Conservation (phyloP, 2,329 filamentous ascomycete genomes). For the Cytospora chrysosperma region DNA sequence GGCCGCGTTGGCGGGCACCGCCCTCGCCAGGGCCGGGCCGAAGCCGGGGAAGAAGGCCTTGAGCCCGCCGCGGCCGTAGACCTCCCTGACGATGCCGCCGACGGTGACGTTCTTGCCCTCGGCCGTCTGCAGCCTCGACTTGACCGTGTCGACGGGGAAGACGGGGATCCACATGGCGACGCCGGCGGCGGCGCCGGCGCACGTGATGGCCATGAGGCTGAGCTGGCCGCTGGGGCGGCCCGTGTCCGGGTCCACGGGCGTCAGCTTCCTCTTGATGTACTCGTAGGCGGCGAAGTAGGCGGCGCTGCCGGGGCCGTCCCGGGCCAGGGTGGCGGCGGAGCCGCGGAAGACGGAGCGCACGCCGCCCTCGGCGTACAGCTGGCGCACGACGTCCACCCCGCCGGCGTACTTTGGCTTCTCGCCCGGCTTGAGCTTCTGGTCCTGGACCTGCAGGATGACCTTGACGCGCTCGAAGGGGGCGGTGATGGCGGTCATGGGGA, state of each 20-base stretch:
- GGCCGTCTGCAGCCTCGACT: slow-evolving; percentile 88
- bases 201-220: slow-evolving; percentile 77
- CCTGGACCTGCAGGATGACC: slow-evolving; percentile 96
- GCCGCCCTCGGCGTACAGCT: slow-evolving; percentile 89
- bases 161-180: slow-evolving; percentile 99
- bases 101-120: slow-evolving; percentile 76
- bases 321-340: slow-evolving; percentile 82
- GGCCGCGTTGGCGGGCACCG: slow-evolving; percentile 93
- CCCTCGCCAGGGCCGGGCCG: slow-evolving; percentile 85
- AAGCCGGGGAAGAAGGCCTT: slow-evolving; percentile 98
- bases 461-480: slow-evolving; percentile 98
- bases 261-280: slow-evolving; percentile 84
- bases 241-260: slow-evolving; percentile 72
- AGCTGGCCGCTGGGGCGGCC: slow-evolving; percentile 75
- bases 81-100: slow-evolving; percentile 71
- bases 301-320: slow-evolving; percentile 88
- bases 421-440: slow-evolving; percentile 78
- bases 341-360: slow-evolving; percentile 91
- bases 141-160: slow-evolving; percentile 96
- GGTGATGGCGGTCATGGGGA: slow-evolving; percentile 98
- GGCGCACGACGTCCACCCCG: slow-evolving; percentile 84
- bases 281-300: slow-evolving; percentile 98
- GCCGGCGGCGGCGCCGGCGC: slow-evolving; percentile 85
- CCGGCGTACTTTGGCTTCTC: slow-evolving; percentile 91
- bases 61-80: slow-evolving; percentile 81